These are phyloP conservation scores for Heteromeles arbutifolia DNA, from an alignment of 306 rosid genomes.

Conservation along the genomic window DNA sequence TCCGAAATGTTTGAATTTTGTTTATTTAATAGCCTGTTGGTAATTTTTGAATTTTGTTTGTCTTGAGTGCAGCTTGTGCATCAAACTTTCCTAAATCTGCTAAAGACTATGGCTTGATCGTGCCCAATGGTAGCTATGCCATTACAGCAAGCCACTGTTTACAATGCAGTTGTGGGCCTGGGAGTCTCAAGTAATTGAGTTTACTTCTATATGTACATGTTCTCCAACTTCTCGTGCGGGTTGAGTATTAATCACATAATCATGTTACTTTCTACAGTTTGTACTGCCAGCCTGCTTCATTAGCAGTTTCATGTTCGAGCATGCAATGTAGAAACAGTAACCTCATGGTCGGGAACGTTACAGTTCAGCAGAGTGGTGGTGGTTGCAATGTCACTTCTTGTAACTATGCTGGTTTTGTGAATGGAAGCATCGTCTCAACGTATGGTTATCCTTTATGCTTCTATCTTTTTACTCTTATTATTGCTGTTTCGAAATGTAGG, in stretches of 20 bases:
- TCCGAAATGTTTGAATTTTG: neutral
- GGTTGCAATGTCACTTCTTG: constrained; percentile 96
- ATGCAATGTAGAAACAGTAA: constrained; percentile 88
- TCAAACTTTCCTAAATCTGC: constrained; percentile 67
- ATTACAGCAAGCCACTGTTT: constrained; percentile 91
- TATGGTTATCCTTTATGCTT: constrained; percentile 23
- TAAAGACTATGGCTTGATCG: constrained; percentile 75
- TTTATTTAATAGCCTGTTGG: neutral
- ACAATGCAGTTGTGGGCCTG: constrained; percentile 96
- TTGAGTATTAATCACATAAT: constrained; percentile 8
- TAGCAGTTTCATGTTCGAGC: constrained; percentile 95
- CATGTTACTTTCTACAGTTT: constrained; percentile 42
- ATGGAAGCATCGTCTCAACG: constrained; percentile 74
- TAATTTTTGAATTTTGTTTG: constrained; percentile 10
- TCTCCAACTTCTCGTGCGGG: neutral
- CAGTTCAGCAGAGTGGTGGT: constrained; percentile 63
- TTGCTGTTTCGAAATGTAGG: neutral
- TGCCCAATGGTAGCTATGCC: constrained; percentile 93
- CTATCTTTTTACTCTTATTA: constrained; percentile 6
- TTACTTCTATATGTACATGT: neutral
- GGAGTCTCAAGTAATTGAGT: constrained; percentile 59
- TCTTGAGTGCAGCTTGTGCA: constrained; percentile 61
- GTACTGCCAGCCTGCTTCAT: constrained; percentile 94
- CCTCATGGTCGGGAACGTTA: constrained; percentile 80
- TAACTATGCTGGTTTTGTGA: constrained; percentile 64